These are phyloP conservation scores for Aspergillus fijiensis DNA, from an alignment of 2,329 filamentous ascomycete species.

Conservation along the genomic window DNA sequence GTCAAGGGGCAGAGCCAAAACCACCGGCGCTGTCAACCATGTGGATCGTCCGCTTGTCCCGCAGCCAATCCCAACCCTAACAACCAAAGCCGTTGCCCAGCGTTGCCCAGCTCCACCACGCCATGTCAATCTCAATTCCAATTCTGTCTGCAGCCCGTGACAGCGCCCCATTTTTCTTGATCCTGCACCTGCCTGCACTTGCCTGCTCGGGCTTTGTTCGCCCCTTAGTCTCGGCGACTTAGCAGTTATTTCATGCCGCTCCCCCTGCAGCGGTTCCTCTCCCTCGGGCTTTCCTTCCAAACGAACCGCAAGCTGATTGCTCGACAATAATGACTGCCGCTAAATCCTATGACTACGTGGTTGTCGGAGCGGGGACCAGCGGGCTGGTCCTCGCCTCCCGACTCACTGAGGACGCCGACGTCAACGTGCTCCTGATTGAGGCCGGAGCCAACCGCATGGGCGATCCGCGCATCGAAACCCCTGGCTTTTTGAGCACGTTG, in stretches of 20 bases:
- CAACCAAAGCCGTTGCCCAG: too few relatives aligned
- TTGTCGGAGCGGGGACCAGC: constrained; percentile 34
- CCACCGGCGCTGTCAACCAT: neutral
- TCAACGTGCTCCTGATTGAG: constrained; percentile 31
- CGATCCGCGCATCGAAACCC: constrained; percentile 26
- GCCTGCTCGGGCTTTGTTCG: neutral
- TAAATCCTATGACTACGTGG: constrained; percentile 29
- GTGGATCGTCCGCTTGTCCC: neutral
- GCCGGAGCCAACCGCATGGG: constrained; percentile 25
- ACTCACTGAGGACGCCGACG: constrained; percentile 27
- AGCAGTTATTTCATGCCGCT: neutral
- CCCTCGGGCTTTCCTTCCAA: neutral
- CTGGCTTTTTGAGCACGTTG: constrained; percentile 20
- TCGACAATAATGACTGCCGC: neutral
- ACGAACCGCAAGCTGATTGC: neutral
- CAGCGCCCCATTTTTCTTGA: neutral
- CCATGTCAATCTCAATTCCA: constrained; percentile 5
- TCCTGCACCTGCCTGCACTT: neutral
- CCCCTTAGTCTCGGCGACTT: neutral
- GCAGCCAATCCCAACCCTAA: neutral
- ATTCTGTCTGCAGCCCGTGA: neutral
- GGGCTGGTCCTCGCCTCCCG: constrained; percentile 35
- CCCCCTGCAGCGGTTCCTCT: neutral
- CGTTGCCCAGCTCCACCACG: neutral
- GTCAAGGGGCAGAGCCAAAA: neutral